phyloP scores from a whole-genome alignment of 148 eudicot species.

The Rheum nobile region DNA sequence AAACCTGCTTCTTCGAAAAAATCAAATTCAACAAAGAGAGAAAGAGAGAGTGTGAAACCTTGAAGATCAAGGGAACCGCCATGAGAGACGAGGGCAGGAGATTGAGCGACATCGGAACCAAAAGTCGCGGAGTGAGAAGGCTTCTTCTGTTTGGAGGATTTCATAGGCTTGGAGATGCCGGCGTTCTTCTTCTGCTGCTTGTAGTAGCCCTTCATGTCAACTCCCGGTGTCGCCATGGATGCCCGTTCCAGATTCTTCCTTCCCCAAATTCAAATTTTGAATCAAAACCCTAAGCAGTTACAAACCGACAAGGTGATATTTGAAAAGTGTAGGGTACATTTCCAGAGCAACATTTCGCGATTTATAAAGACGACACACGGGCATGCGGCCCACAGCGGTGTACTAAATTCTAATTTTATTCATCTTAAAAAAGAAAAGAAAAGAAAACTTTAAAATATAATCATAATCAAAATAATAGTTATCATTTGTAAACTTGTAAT shows the following conservation, averaged over 20 bases:
- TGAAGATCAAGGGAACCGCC: constrained; percentile 12
- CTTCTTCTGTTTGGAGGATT: neutral
- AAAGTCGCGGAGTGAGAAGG: constrained; percentile 7
- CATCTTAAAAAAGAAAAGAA: too few relatives aligned
- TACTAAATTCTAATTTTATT: too few relatives aligned
- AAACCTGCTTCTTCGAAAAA: neutral
- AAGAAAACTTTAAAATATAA: too few relatives aligned
- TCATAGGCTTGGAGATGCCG: neutral
- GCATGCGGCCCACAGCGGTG: neutral
- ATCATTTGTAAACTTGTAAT: too few relatives aligned
- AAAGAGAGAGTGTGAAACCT: constrained; percentile 6
- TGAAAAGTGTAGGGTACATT: neutral
- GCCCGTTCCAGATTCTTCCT: constrained; percentile 7
- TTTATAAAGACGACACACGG: neutral
- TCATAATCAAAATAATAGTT: too few relatives aligned
- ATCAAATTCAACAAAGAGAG: neutral
- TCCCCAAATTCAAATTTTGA: constrained; percentile 6
- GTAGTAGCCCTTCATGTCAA: constrained; percentile 12
- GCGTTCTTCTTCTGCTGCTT: constrained; percentile 5
- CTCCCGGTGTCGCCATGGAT: constrained; percentile 12
- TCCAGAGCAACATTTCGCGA: neutral
- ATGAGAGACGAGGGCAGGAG: constrained; percentile 13
- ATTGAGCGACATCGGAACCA: constrained; percentile 14
- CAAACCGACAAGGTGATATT: neutral
- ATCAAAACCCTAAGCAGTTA: neutral